Conservation (phyloP, 805 yeast species). For the Candida dendrica region DNA sequence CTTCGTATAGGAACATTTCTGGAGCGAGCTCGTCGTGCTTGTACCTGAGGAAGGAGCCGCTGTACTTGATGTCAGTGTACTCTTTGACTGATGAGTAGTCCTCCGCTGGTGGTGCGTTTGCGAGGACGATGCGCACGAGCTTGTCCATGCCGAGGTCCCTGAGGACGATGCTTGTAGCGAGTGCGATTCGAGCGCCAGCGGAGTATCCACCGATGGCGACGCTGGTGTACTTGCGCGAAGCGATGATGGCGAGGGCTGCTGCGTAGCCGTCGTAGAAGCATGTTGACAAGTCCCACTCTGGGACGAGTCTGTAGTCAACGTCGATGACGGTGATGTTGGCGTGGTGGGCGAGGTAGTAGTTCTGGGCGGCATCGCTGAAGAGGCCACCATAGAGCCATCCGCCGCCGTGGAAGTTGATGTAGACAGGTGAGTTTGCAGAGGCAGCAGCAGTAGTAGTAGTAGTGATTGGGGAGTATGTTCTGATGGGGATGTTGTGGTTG, state of each 20-base stretch:
- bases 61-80: not conserved
- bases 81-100: not conserved
- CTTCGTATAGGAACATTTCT: not conserved
- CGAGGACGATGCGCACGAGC: not conserved
- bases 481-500: not conserved
- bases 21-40: not conserved
- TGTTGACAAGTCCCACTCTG: slow-evolving; percentile 2
- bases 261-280: slow-evolving; percentile 6
- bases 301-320: slow-evolving; percentile 3
- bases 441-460: not conserved
- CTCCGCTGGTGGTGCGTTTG: not conserved
- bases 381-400: slow-evolving; percentile 3
- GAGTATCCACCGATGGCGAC: slow-evolving; percentile 2
- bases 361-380: not conserved
- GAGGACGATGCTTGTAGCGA: not conserved
- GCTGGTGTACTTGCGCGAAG: not conserved
- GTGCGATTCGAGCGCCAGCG: slow-evolving; percentile 1
- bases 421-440: no score
- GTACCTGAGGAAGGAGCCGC: not conserved
- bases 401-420: slow-evolving; percentile 5
- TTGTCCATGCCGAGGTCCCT: not conserved
- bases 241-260: not conserved
- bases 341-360: slow-evolving; percentile 11
- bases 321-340: slow-evolving; percentile 14
- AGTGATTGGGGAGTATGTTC: slow-evolving; percentile 1